Evolutionary conservation across 2,329 filamentous ascomycete genomes (phyloP).

Genomic region (Harringtonia lauricola): DNA sequence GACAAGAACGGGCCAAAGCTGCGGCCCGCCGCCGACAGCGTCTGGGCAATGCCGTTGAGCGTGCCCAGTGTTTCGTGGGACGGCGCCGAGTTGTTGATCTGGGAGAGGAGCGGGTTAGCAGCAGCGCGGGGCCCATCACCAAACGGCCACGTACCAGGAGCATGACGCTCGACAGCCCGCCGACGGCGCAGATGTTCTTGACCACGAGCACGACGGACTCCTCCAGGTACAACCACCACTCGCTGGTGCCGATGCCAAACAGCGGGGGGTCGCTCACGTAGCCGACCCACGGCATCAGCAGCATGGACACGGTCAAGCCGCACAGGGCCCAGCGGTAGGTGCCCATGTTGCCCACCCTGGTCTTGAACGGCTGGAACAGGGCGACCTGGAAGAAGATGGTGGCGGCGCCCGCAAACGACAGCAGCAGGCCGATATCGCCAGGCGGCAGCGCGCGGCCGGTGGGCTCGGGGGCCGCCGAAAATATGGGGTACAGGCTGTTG

Average conservation of each 20-base stretch:
- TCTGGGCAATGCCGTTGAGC: constrained; percentile 88
- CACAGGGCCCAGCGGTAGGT: constrained; percentile 72
- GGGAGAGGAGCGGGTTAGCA: neutral
- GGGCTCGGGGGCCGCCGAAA: constrained; percentile 64
- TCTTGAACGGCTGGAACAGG: constrained; percentile 68
- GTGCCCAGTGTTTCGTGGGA: constrained; percentile 78
- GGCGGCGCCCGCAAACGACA: constrained; percentile 72
- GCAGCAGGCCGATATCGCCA: constrained; percentile 70
- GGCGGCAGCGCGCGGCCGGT: constrained; percentile 67
- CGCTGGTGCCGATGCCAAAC: constrained; percentile 49
- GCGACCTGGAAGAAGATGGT: constrained; percentile 88
- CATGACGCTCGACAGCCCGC: constrained; percentile 80
- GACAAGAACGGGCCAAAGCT: constrained; percentile 83
- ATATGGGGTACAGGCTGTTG: constrained; percentile 92
- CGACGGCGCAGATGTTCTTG: constrained; percentile 84
- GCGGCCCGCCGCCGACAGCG: constrained; percentile 79
- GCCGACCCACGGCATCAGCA: constrained; percentile 82
- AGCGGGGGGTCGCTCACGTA: constrained; percentile 52
- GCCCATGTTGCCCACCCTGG: constrained; percentile 71
- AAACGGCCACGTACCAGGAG: constrained; percentile 49
- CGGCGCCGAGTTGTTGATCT: constrained; percentile 91
- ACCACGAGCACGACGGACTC: constrained; percentile 71
- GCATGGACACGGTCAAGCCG: constrained; percentile 71
- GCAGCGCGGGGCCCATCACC: too few relatives aligned
- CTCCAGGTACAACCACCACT: constrained; percentile 66